phyloP scores from a whole-genome alignment of 441 rosid genomes.

The Populus trichocarpa region DNA sequence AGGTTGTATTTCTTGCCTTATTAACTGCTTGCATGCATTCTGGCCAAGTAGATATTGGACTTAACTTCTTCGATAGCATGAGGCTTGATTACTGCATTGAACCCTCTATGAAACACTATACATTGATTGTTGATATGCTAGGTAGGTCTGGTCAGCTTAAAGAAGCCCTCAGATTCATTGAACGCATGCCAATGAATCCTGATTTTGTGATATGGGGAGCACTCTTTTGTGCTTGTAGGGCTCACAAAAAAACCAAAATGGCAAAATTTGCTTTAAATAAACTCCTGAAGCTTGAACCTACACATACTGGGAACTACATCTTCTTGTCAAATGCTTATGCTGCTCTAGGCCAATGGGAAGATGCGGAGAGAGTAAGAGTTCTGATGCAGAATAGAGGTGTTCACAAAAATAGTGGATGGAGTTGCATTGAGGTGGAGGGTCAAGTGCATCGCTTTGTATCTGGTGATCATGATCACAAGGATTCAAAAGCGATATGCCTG shows the following conservation, averaged over 20 bases:
- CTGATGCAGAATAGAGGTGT: slow-evolving; percentile 30
- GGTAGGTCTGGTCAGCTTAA: slow-evolving; percentile 59
- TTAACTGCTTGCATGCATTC: slow-evolving; percentile 55
- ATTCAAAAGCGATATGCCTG: slow-evolving; percentile 30
- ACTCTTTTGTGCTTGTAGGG: slow-evolving; percentile 59
- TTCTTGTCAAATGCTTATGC: slow-evolving; percentile 54
- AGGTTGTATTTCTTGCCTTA: slow-evolving; percentile 52
- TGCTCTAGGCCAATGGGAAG: slow-evolving; percentile 40
- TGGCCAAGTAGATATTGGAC: slow-evolving; percentile 51
- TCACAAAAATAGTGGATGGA: slow-evolving; percentile 50
- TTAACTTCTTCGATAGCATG: slow-evolving; percentile 63
- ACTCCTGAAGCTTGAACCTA: slow-evolving; percentile 52
- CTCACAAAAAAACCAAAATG: slow-evolving; percentile 41
- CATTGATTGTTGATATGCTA: slow-evolving; percentile 48
- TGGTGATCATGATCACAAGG: slow-evolving; percentile 42
- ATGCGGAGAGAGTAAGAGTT: slow-evolving; percentile 37
- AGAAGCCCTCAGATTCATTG: slow-evolving; percentile 46
- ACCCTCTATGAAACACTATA: slow-evolving; percentile 61
- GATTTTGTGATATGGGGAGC: slow-evolving; percentile 61
- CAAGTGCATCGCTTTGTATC: slow-evolving; percentile 51
- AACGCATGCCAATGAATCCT: slow-evolving; percentile 53
- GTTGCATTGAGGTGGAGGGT: slow-evolving; percentile 51
- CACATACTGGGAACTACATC: slow-evolving; percentile 47
- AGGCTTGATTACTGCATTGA: slow-evolving; percentile 56
- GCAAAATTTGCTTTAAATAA: slow-evolving; percentile 41